These are phyloP conservation scores for Phytophthora crassamura DNA, from an alignment of 352 stramenopile species.

Conservation along the genomic window DNA sequence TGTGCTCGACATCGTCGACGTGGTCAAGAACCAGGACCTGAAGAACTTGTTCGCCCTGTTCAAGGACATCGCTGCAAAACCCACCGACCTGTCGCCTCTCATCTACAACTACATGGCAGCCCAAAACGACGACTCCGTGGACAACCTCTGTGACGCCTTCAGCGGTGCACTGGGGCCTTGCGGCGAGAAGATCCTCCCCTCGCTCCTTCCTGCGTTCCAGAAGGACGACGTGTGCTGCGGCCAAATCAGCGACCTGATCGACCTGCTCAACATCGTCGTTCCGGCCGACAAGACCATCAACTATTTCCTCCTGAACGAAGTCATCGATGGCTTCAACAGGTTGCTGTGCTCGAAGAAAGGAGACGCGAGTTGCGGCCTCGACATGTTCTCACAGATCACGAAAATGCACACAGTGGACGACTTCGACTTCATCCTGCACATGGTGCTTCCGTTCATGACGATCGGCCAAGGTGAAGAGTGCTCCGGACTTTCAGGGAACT, in stretches of 20 bases:
- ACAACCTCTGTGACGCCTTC: slow-evolving; percentile 53
- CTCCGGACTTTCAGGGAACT: slow-evolving; percentile 41
- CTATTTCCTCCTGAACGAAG: slow-evolving; percentile 57
- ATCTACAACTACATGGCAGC: slow-evolving; percentile 57
- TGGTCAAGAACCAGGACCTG: slow-evolving; percentile 44
- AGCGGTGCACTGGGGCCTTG: slow-evolving; percentile 50
- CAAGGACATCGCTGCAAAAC: slow-evolving; percentile 42
- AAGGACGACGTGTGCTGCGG: slow-evolving; percentile 58
- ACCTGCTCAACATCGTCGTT: slow-evolving; percentile 60
- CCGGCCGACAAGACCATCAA: slow-evolving; percentile 40
- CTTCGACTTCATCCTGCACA: slow-evolving; percentile 56
- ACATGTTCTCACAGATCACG: slow-evolving; percentile 54
- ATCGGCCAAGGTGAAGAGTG: slow-evolving; percentile 43
- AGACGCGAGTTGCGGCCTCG: slow-evolving; percentile 45
- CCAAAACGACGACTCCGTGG: slow-evolving; percentile 40
- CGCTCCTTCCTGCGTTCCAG: slow-evolving; percentile 40
- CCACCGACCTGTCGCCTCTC: slow-evolving; percentile 42
- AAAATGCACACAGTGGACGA: slow-evolving; percentile 46
- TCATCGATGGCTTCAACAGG: slow-evolving; percentile 60
- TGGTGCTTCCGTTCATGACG: slow-evolving; percentile 61
- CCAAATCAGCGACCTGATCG: slow-evolving; percentile 53
- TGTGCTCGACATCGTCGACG: slow-evolving; percentile 40
- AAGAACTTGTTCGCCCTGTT: slow-evolving; percentile 34
- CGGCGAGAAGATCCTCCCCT: slow-evolving; percentile 40
- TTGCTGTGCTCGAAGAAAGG: slow-evolving; percentile 55